Conservation (phyloP, 2,329 filamentous ascomycete genomes). For the Bretziella fagacearum region DNA sequence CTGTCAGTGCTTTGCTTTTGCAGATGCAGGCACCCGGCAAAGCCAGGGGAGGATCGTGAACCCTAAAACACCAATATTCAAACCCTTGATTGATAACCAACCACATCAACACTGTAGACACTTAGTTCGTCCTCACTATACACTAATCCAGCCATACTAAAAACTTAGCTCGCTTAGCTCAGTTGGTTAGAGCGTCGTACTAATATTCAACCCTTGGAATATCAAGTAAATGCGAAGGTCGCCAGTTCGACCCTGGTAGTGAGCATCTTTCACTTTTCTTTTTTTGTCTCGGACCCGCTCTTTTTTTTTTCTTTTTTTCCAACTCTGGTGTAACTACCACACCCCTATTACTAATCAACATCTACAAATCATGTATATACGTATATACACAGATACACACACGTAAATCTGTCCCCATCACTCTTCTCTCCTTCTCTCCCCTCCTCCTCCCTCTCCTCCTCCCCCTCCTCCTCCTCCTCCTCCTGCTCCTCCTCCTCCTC, state of each 20-base stretch:
- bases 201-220: background rate
- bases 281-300: background rate
- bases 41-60: no score
- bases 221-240: constrained; percentile 9
- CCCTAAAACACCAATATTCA: no score
- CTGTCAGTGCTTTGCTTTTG: no score
- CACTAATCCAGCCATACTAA: background rate
- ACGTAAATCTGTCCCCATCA: no score
- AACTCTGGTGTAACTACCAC: background rate
- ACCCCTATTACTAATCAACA: no score
- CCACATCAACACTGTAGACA: background rate
- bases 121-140: background rate
- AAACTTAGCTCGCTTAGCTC: constrained; percentile 6
- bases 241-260: constrained; percentile 9
- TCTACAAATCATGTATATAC: no score
- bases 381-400: no score
- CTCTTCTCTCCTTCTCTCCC: background rate
- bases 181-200: constrained; percentile 5
- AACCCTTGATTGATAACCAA: background rate
- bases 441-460: background rate
- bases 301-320: constrained; percentile 7
- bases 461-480: constrained; percentile 35
- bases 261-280: constrained; percentile 2
- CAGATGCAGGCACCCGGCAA: no score
- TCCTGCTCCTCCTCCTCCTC: constrained; percentile 22